Evolutionary conservation across 441 rosid genomes (phyloP), one percentile per base, ranked within the genome.

Genomic region (Gossypium gossypioides): DNA sequence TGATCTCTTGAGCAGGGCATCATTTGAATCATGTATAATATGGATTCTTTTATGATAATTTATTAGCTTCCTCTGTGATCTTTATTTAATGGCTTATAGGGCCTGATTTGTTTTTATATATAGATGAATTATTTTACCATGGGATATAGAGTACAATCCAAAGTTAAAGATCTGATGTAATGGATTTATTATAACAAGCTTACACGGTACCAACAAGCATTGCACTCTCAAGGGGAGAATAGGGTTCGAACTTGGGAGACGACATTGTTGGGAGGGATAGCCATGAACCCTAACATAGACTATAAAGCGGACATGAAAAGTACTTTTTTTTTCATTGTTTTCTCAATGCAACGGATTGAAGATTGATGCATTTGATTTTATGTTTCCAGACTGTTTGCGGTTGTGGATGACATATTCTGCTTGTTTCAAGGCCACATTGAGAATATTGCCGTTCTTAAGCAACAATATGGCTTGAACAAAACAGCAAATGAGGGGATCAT

Each of bases 391-490:
- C 82, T 95, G 72, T 95, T 95, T 80, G 95, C 96, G 0, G 97
- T 89, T 73, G 89, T 85, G 76, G 99, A 95, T 56, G 96, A 95
- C 80, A 88, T 95, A 73, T 95, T 92, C 93, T 95, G 99, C 78
- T 62, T 92, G 81, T 89, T 95, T 86, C 92, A 91, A 88, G 99
- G 99, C 70, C 91, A 92, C 80, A 85, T 95, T 72, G 92, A 89
- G 77, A 95, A 95, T 78, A 76, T 95, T 77, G 86, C 91, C 21
- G 75, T 79, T 59, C 95, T 92, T 58, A 95, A 89, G 84, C 99
- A 95, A 76, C 99, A 91, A 67, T 95, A 95, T 79, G 99, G 97
- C 68, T 76, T 95, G 40, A 88, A 75, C 80, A 95, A 95, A 80
- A 80, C 95, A 1, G 93, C 95, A 42, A 92, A 93, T 8, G 99